Evolutionary conservation across 768 basidiomycete species (phyloP).

Genomic region (Suillus brevipes): DNA sequence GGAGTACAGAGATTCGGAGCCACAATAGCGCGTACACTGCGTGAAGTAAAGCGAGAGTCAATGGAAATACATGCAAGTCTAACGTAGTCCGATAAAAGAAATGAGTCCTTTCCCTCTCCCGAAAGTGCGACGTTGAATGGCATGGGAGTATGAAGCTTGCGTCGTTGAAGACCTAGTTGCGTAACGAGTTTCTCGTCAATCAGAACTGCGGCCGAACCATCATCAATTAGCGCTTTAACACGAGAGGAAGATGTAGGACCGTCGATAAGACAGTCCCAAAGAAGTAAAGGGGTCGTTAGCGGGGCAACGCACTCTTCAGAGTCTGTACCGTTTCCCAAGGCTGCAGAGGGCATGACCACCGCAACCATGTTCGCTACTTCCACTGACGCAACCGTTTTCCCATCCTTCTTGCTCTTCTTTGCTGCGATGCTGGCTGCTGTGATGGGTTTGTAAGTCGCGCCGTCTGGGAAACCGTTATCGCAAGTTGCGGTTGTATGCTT

Average conservation of each 20-base stretch:
- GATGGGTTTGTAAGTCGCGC: neutral
- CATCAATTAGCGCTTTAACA: neutral
- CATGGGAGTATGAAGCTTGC: neutral
- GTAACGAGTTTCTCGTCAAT: neutral
- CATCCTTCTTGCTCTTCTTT: neutral
- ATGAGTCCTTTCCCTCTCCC: neutral
- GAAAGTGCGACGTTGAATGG: neutral
- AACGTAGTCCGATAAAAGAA: neutral
- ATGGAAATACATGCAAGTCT: neutral
- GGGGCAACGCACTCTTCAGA: neutral
- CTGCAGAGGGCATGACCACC: neutral
- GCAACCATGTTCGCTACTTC: neutral
- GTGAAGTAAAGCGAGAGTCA: neutral
- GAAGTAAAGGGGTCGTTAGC: neutral
- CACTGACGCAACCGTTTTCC: neutral
- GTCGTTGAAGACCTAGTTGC: neutral
- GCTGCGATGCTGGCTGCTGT: neutral
- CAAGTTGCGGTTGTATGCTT: neutral
- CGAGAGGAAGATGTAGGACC: neutral
- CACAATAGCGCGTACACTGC: slow-evolving; percentile 23
- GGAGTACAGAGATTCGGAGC: slow-evolving; percentile 24
- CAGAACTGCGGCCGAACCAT: neutral
- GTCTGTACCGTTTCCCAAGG: neutral
- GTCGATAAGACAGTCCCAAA: neutral
- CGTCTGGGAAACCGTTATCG: neutral